Percentiles rank a stretch among this genome's conserved stretches.
These are phyloP conservation scores for Suhomyces pyralidae DNA, from an alignment of 805 yeast genomes.

Conservation along the genomic window DNA sequence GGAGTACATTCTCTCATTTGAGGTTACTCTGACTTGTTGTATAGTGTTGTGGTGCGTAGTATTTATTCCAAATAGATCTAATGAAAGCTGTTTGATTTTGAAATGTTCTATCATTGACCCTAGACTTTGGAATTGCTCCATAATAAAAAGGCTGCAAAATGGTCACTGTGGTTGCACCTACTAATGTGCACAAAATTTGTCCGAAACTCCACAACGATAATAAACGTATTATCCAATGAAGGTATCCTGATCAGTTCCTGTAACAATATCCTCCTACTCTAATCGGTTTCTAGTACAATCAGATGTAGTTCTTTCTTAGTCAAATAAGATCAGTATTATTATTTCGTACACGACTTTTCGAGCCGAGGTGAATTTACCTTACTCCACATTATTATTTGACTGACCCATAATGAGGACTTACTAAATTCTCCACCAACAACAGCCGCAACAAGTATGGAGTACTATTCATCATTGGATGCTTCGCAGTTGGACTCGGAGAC, in stretches of 20 bases:
- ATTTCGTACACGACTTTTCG: not conserved
- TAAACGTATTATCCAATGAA: not conserved
- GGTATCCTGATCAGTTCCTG: not conserved
- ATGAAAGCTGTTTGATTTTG: slow-evolving; percentile 12
- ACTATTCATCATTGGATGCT: slow-evolving; percentile 76
- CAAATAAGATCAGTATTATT: not conserved
- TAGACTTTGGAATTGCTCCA: slow-evolving; percentile 21
- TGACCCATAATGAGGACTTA: not conserved
- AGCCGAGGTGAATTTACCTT: not conserved
- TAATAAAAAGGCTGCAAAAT: slow-evolving; percentile 7
- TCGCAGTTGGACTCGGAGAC: slow-evolving; percentile 67
- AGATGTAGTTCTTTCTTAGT: not conserved
- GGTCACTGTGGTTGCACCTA: not conserved
- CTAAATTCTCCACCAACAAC: not conserved
- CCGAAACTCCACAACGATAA: not conserved
- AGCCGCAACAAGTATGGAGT: slow-evolving; percentile 55
- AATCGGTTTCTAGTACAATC: not conserved
- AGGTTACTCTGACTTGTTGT: not conserved
- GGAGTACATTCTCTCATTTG: not conserved
- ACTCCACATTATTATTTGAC: not conserved
- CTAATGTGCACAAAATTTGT: not conserved
- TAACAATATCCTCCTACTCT: not conserved
- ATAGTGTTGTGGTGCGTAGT: not conserved
- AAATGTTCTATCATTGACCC: slow-evolving; percentile 17
- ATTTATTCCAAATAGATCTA: slow-evolving; percentile 13